phyloP scores from a whole-genome alignment of 768 basidiomycete species.

The Ephemerocybe angulata region DNA sequence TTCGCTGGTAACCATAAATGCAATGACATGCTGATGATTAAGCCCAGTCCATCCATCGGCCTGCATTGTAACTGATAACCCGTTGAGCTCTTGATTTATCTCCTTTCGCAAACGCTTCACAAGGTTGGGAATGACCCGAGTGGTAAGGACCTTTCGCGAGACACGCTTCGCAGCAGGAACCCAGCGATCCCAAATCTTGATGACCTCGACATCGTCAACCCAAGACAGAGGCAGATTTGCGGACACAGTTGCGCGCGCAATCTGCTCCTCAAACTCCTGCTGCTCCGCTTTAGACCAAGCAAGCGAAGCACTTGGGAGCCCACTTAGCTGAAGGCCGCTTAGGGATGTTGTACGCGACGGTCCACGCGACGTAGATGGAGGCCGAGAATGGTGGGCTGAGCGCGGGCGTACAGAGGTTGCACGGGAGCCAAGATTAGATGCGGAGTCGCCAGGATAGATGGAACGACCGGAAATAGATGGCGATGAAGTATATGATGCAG shows the following conservation, averaged over 20 bases:
- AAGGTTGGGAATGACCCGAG: slow-evolving; percentile 19
- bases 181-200: slow-evolving; percentile 27
- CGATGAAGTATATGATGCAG: too few relatives aligned
- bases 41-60: slow-evolving; percentile 34
- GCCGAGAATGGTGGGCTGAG: too few relatives aligned
- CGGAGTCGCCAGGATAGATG: not conserved
- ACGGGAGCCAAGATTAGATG: not conserved
- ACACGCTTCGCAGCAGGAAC: slow-evolving; percentile 24
- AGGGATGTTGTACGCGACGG: not conserved
- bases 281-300: not conserved
- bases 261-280: slow-evolving; percentile 21
- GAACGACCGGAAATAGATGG: not conserved
- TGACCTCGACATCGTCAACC: slow-evolving; percentile 35
- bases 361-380: not conserved
- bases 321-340: not conserved
- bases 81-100: slow-evolving; percentile 1
- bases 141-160: slow-evolving; percentile 20
- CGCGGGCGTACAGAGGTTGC: too few relatives aligned
- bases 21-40: slow-evolving; percentile 29
- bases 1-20: slow-evolving; percentile 24
- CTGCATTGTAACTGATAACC: slow-evolving; percentile 24
- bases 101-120: slow-evolving; percentile 2
- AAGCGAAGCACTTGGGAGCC: not conserved
- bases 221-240: slow-evolving; percentile 31
- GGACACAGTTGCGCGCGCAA: slow-evolving; percentile 28